Conservation (phyloP, 495 filamentous ascomycete genomes). For the Aspergillus coremiiformis region DNA sequence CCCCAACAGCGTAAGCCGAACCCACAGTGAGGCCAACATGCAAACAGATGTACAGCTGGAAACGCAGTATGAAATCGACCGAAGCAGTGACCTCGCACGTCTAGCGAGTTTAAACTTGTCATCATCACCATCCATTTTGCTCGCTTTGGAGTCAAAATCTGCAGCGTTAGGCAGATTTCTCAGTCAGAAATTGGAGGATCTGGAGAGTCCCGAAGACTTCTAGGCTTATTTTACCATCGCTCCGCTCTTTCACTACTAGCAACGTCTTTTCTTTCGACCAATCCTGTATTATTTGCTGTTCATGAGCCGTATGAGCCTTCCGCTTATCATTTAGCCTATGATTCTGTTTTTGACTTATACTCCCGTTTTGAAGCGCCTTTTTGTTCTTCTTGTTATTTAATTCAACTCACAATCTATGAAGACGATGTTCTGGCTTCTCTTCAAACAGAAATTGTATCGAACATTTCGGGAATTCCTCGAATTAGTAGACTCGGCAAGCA, state of each 20-base stretch:
- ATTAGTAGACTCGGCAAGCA: not conserved
- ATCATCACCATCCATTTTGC: constrained; percentile 33
- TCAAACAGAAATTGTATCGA: not conserved
- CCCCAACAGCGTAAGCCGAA: constrained; percentile 5
- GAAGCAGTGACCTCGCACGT: constrained; percentile 34
- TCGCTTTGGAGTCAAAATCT: constrained; percentile 42
- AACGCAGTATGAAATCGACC: constrained; percentile 38
- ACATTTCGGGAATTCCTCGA: not conserved
- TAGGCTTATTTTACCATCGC: constrained; percentile 13
- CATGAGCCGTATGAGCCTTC: not conserved
- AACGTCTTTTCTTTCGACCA: not conserved
- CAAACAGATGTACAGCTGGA: constrained; percentile 25
- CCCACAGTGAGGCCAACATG: constrained; percentile 7
- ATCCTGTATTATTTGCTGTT: constrained; percentile 1
- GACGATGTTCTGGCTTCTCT: not conserved
- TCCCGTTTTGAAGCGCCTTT: not conserved
- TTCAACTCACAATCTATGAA: not conserved
- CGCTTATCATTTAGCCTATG: not conserved
- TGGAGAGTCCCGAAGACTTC: constrained; percentile 43
- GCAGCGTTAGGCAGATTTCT: constrained; percentile 39
- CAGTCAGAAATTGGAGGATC: constrained; percentile 34
- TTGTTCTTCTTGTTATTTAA: not conserved
- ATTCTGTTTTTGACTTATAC: not conserved
- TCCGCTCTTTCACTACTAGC: not conserved
- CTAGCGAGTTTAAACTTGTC: constrained; percentile 38